Evolutionary conservation across 1,139 yeast genomes (phyloP).

Genomic region (Fermentozyma sake): DNA sequence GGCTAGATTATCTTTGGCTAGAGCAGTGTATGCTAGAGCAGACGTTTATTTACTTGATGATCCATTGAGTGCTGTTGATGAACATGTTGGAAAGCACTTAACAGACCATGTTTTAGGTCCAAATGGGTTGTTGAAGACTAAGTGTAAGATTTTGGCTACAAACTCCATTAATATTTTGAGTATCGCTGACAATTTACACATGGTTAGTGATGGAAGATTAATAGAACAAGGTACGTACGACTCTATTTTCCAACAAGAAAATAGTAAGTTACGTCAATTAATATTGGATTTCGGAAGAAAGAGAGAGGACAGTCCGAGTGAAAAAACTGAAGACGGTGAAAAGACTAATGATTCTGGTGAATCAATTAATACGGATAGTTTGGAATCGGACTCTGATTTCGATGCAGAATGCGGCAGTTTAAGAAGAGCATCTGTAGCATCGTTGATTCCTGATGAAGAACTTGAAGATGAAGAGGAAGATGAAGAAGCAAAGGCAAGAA

Average conservation of each 20-base stretch:
- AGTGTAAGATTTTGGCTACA: conserved; percentile 81
- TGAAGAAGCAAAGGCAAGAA: conserved; percentile 40
- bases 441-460: conserved; percentile 28
- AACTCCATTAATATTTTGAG: conserved; percentile 82
- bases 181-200: conserved; percentile 67
- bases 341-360: conserved; percentile 10
- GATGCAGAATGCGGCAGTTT: conserved; percentile 47
- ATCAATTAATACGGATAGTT: conserved; percentile 6
- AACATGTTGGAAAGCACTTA: conserved; percentile 86
- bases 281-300: conserved; percentile 73
- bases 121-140: conserved; percentile 68
- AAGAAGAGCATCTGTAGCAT: conserved; percentile 68
- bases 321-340: conserved; percentile 7
- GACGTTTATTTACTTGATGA: conserved; percentile 89
- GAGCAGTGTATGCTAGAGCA: conserved; percentile 94
- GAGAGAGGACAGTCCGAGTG: conserved; percentile 16
- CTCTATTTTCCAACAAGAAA: conserved; percentile 49
- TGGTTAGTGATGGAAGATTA: conserved; percentile 73
- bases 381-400: conserved; percentile 14
- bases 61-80: conserved; percentile 93
- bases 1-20: conserved; percentile 86
- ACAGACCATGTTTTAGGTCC: conserved; percentile 78
- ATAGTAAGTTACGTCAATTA: conserved; percentile 56
- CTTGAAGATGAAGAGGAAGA: conserved; percentile 43
- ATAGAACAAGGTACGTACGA: conserved; percentile 73